A percentile compares a stretch with the other conserved stretches of the same genome.
phyloP scores from a whole-genome alignment of 2,329 filamentous ascomycete species.

The Colletotrichum plurivorum region DNA sequence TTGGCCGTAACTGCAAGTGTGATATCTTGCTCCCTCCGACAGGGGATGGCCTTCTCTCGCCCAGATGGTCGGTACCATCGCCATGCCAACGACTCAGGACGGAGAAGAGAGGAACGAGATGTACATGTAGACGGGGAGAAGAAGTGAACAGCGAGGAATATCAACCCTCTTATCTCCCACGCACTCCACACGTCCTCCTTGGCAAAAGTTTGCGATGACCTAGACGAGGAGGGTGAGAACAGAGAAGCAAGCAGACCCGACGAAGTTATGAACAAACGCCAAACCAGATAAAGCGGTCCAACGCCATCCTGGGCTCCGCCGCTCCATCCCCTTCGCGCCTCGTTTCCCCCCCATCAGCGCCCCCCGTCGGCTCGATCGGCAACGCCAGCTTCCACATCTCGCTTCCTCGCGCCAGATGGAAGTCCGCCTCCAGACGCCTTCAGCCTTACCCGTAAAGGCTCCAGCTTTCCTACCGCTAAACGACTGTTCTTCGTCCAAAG shows the following conservation, averaged over 20 bases:
- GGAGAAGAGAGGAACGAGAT: background rate
- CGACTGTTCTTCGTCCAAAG: background rate
- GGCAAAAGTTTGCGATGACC: background rate
- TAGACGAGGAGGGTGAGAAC: background rate
- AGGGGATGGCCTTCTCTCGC: constrained; percentile 20
- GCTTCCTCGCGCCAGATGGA: background rate
- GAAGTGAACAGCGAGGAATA: background rate
- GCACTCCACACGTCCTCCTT: constrained; percentile 17
- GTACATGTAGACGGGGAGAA: too few relatives aligned
- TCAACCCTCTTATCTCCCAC: constrained; percentile 6
- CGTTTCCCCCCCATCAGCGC: constrained; percentile 3
- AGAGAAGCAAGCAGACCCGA: background rate
- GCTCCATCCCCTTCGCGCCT: constrained; percentile 18
- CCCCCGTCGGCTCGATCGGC: constrained; percentile 26
- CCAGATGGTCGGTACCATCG: constrained; percentile 28
- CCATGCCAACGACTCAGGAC: background rate
- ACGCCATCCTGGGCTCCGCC: constrained; percentile 23
- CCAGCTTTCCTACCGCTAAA: background rate
- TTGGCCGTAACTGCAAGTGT: constrained; percentile 16
- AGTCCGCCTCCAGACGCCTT: background rate
- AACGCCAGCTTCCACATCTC: background rate
- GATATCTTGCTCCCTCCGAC: constrained; percentile 15
- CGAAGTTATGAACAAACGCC: constrained; percentile 23
- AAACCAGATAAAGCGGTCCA: constrained; percentile 32
- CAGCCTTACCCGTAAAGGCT: constrained; percentile 13